Evolutionary conservation across 2,329 filamentous ascomycete genomes (phyloP).

Genomic region (Fusarium sp.): DNA sequence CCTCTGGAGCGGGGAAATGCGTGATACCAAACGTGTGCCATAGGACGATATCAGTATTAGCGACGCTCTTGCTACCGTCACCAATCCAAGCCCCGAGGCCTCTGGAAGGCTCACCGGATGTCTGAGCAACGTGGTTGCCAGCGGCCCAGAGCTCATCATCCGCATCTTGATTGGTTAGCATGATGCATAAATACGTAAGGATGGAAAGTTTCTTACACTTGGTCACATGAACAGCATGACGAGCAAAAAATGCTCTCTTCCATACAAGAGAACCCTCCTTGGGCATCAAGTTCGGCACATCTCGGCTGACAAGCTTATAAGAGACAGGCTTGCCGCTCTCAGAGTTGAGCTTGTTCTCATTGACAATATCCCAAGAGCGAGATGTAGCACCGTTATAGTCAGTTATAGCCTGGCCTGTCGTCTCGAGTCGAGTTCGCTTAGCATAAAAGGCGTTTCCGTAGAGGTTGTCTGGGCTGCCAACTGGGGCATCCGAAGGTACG

Average conservation of each 20-base stretch:
- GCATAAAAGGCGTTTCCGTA: slow-evolving; percentile 93
- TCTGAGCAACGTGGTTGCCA: slow-evolving; percentile 88
- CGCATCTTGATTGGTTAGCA: slow-evolving; percentile 63
- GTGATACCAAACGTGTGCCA: slow-evolving; percentile 96
- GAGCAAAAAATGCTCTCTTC: slow-evolving; percentile 88
- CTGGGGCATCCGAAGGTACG: slow-evolving; percentile 73
- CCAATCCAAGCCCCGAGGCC: slow-evolving; percentile 83
- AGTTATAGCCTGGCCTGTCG: slow-evolving; percentile 72
- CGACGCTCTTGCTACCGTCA: slow-evolving; percentile 74
- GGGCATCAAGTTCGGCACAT: slow-evolving; percentile 81
- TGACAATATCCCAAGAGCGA: slow-evolving; percentile 90
- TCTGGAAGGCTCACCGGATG: slow-evolving; percentile 78
- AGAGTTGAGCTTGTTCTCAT: slow-evolving; percentile 82
- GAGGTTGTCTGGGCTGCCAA: slow-evolving; percentile 83
- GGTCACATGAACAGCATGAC: slow-evolving; percentile 89
- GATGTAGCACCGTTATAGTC: slow-evolving; percentile 85
- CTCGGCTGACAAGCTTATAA: slow-evolving; percentile 91
- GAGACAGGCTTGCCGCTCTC: slow-evolving; percentile 85
- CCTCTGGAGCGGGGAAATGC: slow-evolving; percentile 89
- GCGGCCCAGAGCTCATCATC: slow-evolving; percentile 87
- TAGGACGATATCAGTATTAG: slow-evolving; percentile 86
- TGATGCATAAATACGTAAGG: fast-evolving
- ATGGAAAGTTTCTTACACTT: slow-evolving; percentile 70
- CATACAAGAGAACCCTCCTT: slow-evolving; percentile 85
- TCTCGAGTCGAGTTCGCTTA: slow-evolving; percentile 82